Evolutionary conservation across 768 basidiomycete genomes (phyloP), one percentile per base, ranked within the genome.

Genomic region (Coprinopsis sp.): DNA sequence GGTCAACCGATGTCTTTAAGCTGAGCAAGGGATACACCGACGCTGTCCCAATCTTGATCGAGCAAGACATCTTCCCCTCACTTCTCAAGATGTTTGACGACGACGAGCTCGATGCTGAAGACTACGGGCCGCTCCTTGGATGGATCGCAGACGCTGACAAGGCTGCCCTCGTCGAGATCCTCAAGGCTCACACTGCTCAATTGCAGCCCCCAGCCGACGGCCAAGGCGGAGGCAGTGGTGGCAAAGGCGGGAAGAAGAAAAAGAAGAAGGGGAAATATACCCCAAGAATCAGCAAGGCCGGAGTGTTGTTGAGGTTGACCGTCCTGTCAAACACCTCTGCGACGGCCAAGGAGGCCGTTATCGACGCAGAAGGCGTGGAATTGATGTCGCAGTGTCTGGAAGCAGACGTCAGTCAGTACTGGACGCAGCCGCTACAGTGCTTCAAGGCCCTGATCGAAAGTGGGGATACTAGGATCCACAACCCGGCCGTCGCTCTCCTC

Each of bases 191-290:
- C n/a, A 31, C 55, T 21, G 34, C 29, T 12, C 52, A 40, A 12
- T 34, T 49, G 12, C 40, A 28, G 16, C 54, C 47, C 10, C 34
- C 50, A 7, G 44, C 40, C 8, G 18, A 37, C 12, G 29, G 29
- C 2, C 41, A 3, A 10, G 37, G 23, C n/a, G n/a, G n/a, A n/a
- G n/a, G n/a, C n/a, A n/a, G n/a, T n/a, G n/a, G n/a, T n/a, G n/a
- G n/a, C 16, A 43, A 46, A 27, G 48, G 44, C 10, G 48, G 40
- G 36, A 55, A 54, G 47, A 50, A 40, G 33, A 52, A 54, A 44
- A 56, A 58, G 29, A 53, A 52, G 47, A 58, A 58, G 53, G 43
- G 41, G 14, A 51, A 51, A 21, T 42, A 42, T 22, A 18, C 27
- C 8, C 51, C 56, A 8, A 38, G 47, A 16, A 43, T 57, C 16